Conservation (phyloP, 108 stramenopile genomes). For the Pseudonitzschia pungens region DNA sequence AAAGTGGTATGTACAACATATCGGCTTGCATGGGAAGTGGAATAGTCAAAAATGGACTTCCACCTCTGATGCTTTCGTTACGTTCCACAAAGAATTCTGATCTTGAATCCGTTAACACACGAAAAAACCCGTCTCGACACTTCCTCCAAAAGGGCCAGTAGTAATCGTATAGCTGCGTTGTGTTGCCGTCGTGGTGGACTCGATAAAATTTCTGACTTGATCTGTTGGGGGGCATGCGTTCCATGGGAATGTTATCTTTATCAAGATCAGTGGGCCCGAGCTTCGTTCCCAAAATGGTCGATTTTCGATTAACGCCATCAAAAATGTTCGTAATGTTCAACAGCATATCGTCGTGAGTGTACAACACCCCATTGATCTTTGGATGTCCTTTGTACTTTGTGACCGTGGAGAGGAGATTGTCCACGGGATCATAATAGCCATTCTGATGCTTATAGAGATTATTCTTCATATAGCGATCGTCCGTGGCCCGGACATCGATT, state of each 20-base stretch:
- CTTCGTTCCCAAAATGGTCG: not conserved
- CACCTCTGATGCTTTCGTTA: not conserved
- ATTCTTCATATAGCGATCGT: too few species aligned
- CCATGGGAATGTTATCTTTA: not conserved
- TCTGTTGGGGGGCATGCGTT: not conserved
- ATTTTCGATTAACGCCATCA: not conserved
- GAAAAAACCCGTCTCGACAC: not conserved
- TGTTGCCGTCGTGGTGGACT: not conserved
- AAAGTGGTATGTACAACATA: not conserved
- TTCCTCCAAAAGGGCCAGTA: too few species aligned
- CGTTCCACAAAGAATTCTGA: not conserved
- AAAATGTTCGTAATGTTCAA: not conserved
- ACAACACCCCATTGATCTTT: too few species aligned
- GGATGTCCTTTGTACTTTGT: too few species aligned
- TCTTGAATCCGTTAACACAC: not conserved
- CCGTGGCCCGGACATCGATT: too few species aligned
- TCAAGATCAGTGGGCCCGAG: too few species aligned
- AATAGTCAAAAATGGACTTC: not conserved
- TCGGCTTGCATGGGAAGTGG: not conserved
- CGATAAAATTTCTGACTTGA: not conserved
- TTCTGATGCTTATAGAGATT: too few species aligned
- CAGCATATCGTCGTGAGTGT: not conserved
- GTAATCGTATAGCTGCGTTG: too few species aligned
- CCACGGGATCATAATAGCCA: too few species aligned
- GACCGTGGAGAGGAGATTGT: too few species aligned